phyloP scores from a whole-genome alignment of 2,329 filamentous ascomycete species.

The Paraphoma chrysanthemicola region DNA sequence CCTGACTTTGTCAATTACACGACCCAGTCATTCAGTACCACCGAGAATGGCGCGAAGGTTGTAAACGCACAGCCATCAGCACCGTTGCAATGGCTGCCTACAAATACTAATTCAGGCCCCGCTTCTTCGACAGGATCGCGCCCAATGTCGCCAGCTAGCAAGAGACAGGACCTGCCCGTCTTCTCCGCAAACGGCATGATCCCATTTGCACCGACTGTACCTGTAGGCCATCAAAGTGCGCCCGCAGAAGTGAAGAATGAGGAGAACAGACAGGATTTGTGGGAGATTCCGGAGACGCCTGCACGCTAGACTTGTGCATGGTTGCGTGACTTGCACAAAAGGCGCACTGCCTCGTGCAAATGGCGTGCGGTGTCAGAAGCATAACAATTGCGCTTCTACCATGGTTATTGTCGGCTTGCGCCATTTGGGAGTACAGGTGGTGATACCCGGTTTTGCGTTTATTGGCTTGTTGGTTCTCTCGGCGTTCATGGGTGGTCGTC shows the following conservation, averaged over 20 bases:
- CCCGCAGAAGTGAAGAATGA: slow-evolving; percentile 7
- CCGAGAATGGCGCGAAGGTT: not conserved
- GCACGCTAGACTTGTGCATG: slow-evolving; percentile 18
- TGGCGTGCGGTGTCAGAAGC: not conserved
- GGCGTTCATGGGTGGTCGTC: slow-evolving; percentile 2
- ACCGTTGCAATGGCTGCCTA: slow-evolving; percentile 40
- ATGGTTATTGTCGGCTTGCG: not conserved
- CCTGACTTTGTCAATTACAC: slow-evolving; percentile 45
- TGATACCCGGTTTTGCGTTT: not conserved
- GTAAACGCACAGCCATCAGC: slow-evolving; percentile 21
- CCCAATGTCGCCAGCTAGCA: slow-evolving; percentile 40
- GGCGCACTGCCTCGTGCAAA: not conserved
- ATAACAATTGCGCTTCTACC: not conserved
- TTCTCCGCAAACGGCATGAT: slow-evolving; percentile 53
- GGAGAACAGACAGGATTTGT: slow-evolving; percentile 41
- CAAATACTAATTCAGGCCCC: slow-evolving; percentile 30
- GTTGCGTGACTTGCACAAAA: not conserved
- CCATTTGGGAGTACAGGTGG: not conserved
- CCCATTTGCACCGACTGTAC: slow-evolving; percentile 41
- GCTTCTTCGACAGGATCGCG: slow-evolving; percentile 9
- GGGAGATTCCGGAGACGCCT: slow-evolving; percentile 57
- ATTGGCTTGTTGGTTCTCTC: not conserved
- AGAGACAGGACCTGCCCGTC: slow-evolving; percentile 55
- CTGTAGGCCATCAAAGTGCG: slow-evolving; percentile 4
- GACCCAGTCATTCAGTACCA: slow-evolving; percentile 22